These are phyloP conservation scores for Kazachstania psychrophila DNA, from an alignment of 805 yeast species.

Conservation along the genomic window DNA sequence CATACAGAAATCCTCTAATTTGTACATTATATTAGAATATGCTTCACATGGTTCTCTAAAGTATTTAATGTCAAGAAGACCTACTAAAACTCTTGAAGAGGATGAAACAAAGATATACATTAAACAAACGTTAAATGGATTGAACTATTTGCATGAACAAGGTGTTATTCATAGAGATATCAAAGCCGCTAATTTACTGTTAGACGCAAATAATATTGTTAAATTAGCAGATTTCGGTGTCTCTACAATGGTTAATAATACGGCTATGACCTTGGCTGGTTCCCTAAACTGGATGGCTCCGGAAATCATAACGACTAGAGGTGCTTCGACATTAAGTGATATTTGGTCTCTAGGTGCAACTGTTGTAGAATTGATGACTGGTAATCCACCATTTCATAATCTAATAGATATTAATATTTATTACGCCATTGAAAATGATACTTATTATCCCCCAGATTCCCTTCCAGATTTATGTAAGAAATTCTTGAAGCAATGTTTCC, in stretches of 20 bases:
- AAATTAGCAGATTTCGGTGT: conserved; percentile 96
- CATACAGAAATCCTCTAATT: conserved; percentile 51
- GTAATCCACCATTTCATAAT: conserved; percentile 79
- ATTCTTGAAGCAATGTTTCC: conserved; percentile 62
- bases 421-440: conserved; percentile 34
- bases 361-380: conserved; percentile 74
- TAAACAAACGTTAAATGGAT: conserved; percentile 62
- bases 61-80: conserved; percentile 30
- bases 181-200: conserved; percentile 81
- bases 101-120: conserved; percentile 51
- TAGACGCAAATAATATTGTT: conserved; percentile 62
- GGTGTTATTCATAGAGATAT: conserved; percentile 88
- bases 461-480: conserved; percentile 46
- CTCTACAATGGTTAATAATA: conserved; percentile 66
- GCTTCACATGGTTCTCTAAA: conserved; percentile 62
- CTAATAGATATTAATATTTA: conserved; percentile 30
- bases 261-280: conserved; percentile 61
- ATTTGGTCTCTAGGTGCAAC: conserved; percentile 96
- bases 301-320: conserved; percentile 76
- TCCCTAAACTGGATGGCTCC: conserved; percentile 99
- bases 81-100: conserved; percentile 42
- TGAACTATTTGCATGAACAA: conserved; percentile 60
- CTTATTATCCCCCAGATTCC: conserved; percentile 29
- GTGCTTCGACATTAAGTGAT: conserved; percentile 82
- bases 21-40: conserved; percentile 72